Evolutionary conservation across 371 early-diverging fungal genomes (phyloP), one percentile per base, ranked within the genome.

Genomic region (Funneliformis caledonium): DNA sequence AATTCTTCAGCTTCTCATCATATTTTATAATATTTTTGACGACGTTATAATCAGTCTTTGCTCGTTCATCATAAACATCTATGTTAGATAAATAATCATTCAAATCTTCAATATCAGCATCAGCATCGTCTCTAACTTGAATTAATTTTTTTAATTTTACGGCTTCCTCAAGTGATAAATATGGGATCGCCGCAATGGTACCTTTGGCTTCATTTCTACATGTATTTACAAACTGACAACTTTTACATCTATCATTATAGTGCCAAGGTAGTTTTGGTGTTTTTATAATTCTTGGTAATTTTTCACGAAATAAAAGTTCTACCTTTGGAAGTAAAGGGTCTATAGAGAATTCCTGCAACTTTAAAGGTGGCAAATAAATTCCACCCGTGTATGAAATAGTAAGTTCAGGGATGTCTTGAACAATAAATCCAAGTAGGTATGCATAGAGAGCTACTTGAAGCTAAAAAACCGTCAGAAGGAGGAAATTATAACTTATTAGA

Each of bases 371-470:
- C 16, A 88, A 64, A 83, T 82, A 84, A n/a, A 88, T 84, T 1
- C 86, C 87, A 19, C 87, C 87, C 2, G 82, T 47, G 7, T 37
- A 31, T 56, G 86, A 85, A 0, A 87, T 64, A 26, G 83, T 81
- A 4, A 88, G 22, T 31, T 82, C 80, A 8, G 80, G 84, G 0
- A 87, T 83, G 31, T 84, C 84, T 19, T 62, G 75, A 5, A 84
- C 74, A n/a, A 86, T 62, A 37, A 83, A 84, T 0, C 68, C 31
- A 11, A 88, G 52, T 16, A 86, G 80, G 62, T 82, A 85, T 0
- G 84, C 85, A 77, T 88, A 88, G 2, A 85, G 76, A 2, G 85
- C 82, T 0, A 86, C 87, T 84, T 88, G 88, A 72, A 88, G 85
- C 82, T 85, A 76, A 43, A 43, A n/a, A 43, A 37, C 12, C n/a